Base-by-base conservation (phyloP, 345 rosid species). In the sweet orange (Citrus sinensis) region DNA sequence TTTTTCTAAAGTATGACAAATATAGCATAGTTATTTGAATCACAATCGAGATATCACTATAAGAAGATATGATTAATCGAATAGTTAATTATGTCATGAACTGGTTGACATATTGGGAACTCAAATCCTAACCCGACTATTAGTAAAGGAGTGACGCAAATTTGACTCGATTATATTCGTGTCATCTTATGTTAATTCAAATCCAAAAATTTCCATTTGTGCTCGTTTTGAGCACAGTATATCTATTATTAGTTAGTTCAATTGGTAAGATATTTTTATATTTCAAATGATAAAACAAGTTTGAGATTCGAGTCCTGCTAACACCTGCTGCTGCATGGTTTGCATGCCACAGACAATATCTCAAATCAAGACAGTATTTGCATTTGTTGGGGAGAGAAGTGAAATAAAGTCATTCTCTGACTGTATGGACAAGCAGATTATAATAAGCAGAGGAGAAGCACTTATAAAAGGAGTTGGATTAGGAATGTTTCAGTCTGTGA, bases 391-490 rank as follows among this genome's bases (percentile, higher is more conserved):
- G 62, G 91, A 91, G 85, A 79, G 76, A 49, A 35, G 66, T 7
- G 88, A 89, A 16, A 70, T 88, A 70, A 86, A 80, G 63, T 76
- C 82, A 1, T 91, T 89, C 83, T 76, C 87, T 7, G 86, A 78
- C 30, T 80, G 90, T 85, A 83, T 85, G 87, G 83, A 80, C 24
- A 83, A 80, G 56, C 90, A 79, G 81, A 76, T 84, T 29, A 61
- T 79, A 25, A 64, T 88, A 16, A 83, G 90, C 88, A 85, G 78
- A 81, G 81, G 80, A 78, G 92, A 91, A 77, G 94, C 94, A 35
- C 56, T 87, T 78, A 79, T 89, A 68, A 91, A 89, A 77, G 94
- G 94, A 74, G 84, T 89, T 64, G 94, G 91, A 35, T 87, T 86
- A 1, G 94, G 88, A 64, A 86, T 85, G 88, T 78, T 91, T 51